Percentiles rank a stretch among this genome's conserved stretches.
These are phyloP conservation scores for Phytopythium aichiense DNA, from an alignment of 352 stramenopile genomes.

Conservation along the genomic window DNA sequence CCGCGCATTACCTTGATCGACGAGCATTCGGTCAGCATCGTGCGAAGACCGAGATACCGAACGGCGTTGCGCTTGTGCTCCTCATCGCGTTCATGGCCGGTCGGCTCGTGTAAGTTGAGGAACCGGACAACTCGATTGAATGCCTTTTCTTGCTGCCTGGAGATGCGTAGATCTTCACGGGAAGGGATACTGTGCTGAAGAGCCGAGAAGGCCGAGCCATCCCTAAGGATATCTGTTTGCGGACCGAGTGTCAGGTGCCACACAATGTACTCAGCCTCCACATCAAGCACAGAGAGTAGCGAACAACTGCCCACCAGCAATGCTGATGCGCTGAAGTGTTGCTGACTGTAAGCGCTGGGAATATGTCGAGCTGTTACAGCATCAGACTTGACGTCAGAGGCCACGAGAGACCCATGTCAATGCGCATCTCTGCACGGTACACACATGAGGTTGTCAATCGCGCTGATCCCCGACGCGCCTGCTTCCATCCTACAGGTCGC, in stretches of 20 bases:
- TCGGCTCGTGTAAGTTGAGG: conserved; percentile 50
- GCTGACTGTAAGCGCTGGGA: conserved; percentile 37
- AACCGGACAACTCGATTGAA: conserved; percentile 55
- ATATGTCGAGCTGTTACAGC: conserved; percentile 26
- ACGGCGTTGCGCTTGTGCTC: conserved; percentile 45
- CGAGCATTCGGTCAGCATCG: conserved; percentile 50
- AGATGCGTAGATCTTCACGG: conserved; percentile 29
- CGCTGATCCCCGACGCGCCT: neutral
- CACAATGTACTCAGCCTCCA: too few species aligned
- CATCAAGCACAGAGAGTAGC: neutral
- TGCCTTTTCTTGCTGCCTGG: conserved; percentile 28
- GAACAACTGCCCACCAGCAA: conserved; percentile 24
- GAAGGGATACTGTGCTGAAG: conserved; percentile 23
- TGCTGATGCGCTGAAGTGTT: conserved; percentile 41
- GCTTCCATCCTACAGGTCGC: neutral
- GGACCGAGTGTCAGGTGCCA: neutral
- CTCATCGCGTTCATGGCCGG: conserved; percentile 46
- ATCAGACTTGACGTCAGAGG: neutral
- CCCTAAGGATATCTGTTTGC: conserved; percentile 46
- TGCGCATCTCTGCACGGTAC: neutral
- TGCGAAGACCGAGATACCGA: conserved; percentile 45
- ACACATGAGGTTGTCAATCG: conserved; percentile 1
- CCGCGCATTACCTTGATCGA: conserved; percentile 33
- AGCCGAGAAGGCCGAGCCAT: conserved; percentile 26
- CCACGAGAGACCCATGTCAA: neutral